Base-by-base conservation (phyloP, 106 monocot genomes). In the Allium sativum region DNA sequence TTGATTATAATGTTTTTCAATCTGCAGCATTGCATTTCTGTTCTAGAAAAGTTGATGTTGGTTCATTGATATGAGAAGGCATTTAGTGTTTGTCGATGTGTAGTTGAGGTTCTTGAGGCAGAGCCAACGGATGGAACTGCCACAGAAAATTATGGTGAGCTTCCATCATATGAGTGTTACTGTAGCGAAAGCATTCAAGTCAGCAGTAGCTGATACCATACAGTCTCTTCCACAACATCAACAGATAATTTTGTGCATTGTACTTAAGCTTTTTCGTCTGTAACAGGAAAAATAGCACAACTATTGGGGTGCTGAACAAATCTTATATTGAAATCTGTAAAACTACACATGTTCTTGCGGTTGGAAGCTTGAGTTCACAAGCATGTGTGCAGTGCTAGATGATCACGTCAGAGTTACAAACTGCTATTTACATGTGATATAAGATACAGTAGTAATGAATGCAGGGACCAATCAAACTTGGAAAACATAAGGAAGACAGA, bases 391-490 rank as follows among this genome's bases (percentile, higher is more conserved):
- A 74, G 87, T 83, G 22, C 84, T 98, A 7, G 55, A 72, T 18
- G 91, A 91, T 42, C 90, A 96, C 81, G 90, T 95, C 47, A 47
- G n/a, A n/a, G n/a, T n/a, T n/a, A n/a, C n/a, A n/a, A n/a, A n/a
- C n/a, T n/a, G n/a, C n/a, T n/a, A n/a, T n/a, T n/a, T n/a, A n/a
- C n/a, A n/a, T n/a, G n/a, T n/a, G n/a, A n/a, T n/a, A n/a, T n/a
- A n/a, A n/a, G n/a, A n/a, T n/a, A n/a, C 9, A n/a, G n/a, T n/a
- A n/a, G n/a, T n/a, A n/a, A n/a, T n/a, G n/a, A n/a, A n/a, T 71
- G 18, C 65, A 96, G 96, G 96, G 91, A 1, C 77, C 90, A 48
- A 40, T 96, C 48, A 82, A 87, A 61, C 79, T 96, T 53, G 80
- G 78, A 18, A 69, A 82, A 40, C 77, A 84, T 12, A 84, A 70